Conservation (phyloP, 257 asterid species). For the Ajuga chamaepitys region DNA sequence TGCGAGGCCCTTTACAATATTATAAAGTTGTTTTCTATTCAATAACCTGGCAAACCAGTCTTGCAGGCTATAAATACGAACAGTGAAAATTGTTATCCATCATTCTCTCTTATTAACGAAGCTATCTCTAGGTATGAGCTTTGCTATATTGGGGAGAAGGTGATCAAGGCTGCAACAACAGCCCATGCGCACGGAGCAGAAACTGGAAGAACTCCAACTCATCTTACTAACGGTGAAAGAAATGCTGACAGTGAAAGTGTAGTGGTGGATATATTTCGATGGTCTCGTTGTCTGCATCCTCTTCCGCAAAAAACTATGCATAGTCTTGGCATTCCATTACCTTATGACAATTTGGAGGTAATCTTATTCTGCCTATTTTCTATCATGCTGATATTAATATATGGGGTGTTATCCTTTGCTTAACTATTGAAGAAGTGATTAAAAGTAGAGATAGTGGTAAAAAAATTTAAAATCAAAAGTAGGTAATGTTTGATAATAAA, state of each 20-base stretch:
- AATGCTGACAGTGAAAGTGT: slow-evolving; percentile 45
- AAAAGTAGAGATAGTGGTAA: too few species aligned
- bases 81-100: not conserved
- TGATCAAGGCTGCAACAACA: slow-evolving; percentile 37
- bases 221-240: slow-evolving; percentile 48
- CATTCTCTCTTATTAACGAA: slow-evolving; percentile 11
- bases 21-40: not conserved
- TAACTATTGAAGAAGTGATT: too few species aligned
- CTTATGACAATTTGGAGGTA: slow-evolving; percentile 87
- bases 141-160: slow-evolving; percentile 72
- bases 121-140: slow-evolving; percentile 77
- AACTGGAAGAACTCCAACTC: slow-evolving; percentile 41
- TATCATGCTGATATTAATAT: not conserved
- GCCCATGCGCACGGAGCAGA: slow-evolving; percentile 51
- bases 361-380: not conserved
- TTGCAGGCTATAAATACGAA: slow-evolving; percentile 1
- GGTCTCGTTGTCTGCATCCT: slow-evolving; percentile 79
- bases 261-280: slow-evolving; percentile 63
- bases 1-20: not conserved
- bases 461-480: too few species aligned
- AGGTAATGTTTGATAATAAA: too few species aligned
- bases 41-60: too few species aligned
- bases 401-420: too few species aligned
- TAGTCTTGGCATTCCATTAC: slow-evolving; percentile 71
- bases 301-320: slow-evolving; percentile 66